Base-by-base conservation (phyloP, 2,329 filamentous ascomycete genomes). In the Fusarium citri region DNA sequence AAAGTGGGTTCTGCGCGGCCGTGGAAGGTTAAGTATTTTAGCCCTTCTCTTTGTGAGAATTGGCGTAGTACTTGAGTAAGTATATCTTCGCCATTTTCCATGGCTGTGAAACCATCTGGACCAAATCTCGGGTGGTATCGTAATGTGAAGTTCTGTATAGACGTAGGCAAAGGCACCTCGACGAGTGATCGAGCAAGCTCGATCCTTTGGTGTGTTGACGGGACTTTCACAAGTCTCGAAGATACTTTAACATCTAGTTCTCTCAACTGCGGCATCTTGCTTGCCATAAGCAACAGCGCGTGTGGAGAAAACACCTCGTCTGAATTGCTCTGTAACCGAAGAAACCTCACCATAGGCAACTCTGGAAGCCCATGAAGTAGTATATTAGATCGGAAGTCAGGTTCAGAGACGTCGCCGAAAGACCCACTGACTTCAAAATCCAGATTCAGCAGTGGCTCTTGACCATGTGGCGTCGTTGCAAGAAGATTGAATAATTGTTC, bases 231-330 rank as follows among this genome's bases (percentile, higher is more conserved):
- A 2, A 7, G 31, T 34, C 31, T 18, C 16, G 31, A 16, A 18
- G 9, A 10, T 34, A 34, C n/a, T 7, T 3, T 4, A 37, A 40
- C 9, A 4, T 1, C 2, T 12, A 55, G 28, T 4, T 14, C 10
- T 30, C 22, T 46, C 20, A 70, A 18, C 5, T 43, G 42, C 1
- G 40, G 8, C 66, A 70, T 70, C 14, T 34, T 66, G 20, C 30
- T 43, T 1, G 31, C 54, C 22, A 69, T 41, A 4, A 56, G 23
- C 18, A 50, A 51, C 9, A 69, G 8, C 10, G 50, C 49, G 2
- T 18, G 16, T 7, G 67, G 23, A 2, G 55, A 60, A 51, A 56
- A 12, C 5, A 20, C 2, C 23, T 46, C 9, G n/a, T n/a, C n/a
- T n/a, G n/a, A n/a, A n/a, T n/a, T n/a, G n/a, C n/a, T n/a, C n/a